Evolutionary conservation across 2,329 filamentous ascomycete genomes (phyloP), one percentile per base, ranked within the genome.

Genomic region (Penicillium sp.): DNA sequence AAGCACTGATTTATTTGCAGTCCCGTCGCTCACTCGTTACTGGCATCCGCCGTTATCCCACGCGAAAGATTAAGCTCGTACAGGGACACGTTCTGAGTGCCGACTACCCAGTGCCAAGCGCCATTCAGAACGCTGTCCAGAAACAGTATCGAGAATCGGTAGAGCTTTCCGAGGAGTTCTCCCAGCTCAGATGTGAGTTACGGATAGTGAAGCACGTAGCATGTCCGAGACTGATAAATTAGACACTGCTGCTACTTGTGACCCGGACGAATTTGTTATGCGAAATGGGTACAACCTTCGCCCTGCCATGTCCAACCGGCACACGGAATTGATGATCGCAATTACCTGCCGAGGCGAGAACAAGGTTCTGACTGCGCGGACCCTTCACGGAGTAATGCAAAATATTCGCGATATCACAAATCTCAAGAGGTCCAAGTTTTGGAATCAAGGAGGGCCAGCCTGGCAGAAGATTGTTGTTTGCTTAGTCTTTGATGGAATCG

Each of bases 261-360:
- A 98, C 76, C 94, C 95, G 66, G 96, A 97, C 77, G 95, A 98
- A 74, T 98, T 98, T 80, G 98, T 94, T 1, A 85, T 98, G 70
- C 96, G 97, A 82, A 98, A 98, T 77, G 95, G 95, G 71, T 99
- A 98, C 84, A 96, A 98, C 83, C 85, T 99, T 77, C 91, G 95
- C 55, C 92, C 94, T 56, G 89, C 93, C 69, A 98, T 98, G 93
- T 98, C 98, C 82, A 98, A 98, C 84, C 87, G 94, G 71, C 94
- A 97, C 79, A 98, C 94, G 4, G 94, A 98, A 81, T 83, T 98
- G 70, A 85, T 97, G 67, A 97, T 98, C 77, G 94, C 94, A 73
- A 93, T 98, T 72, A 98, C 94, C 64, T 97, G 97, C 82, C 98
- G 98, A 84, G 98, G 98, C 81, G 94, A 98, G 84, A 94, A 98